Percentiles rank a stretch among this genome's conserved stretches.
Evolutionary conservation across 768 basidiomycete species (phyloP).

Genomic region (Russula abietina): DNA sequence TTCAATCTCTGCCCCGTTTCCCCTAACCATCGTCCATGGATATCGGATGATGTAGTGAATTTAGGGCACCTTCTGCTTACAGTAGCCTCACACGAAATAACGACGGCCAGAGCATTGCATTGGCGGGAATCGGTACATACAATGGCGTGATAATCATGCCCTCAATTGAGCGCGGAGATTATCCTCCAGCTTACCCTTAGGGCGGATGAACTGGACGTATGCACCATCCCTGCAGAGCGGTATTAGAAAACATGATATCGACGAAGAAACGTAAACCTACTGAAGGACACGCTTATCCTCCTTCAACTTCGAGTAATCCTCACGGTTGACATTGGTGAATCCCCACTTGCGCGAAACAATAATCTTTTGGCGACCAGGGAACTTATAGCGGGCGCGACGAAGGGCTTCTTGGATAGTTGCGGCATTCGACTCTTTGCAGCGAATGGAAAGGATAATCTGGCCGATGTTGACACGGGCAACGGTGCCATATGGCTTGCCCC

Average conservation of each 20-base stretch:
- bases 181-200: slow-evolving; percentile 76
- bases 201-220: slow-evolving; percentile 89
- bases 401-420: slow-evolving; percentile 93
- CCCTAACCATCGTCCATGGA: slow-evolving; percentile 63
- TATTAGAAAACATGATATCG: slow-evolving; percentile 9
- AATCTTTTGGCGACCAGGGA: slow-evolving; percentile 98
- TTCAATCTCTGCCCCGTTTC: slow-evolving; percentile 73
- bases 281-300: slow-evolving; percentile 84
- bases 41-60: slow-evolving; percentile 69
- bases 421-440: slow-evolving; percentile 84
- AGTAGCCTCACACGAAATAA: slow-evolving; percentile 4
- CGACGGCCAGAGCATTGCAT: slow-evolving; percentile 21
- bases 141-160: slow-evolving; percentile 42
- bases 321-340: slow-evolving; percentile 90
- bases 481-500: slow-evolving; percentile 97
- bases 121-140: slow-evolving; percentile 28
- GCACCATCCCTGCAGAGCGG: slow-evolving; percentile 72
- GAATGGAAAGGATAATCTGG: slow-evolving; percentile 87
- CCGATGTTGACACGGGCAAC: slow-evolving; percentile 97
- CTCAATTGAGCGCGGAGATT: slow-evolving; percentile 82
- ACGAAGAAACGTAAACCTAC: slow-evolving; percentile 42
- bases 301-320: slow-evolving; percentile 84
- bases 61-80: slow-evolving; percentile 37
- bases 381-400: slow-evolving; percentile 97
- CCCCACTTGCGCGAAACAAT: slow-evolving; percentile 98